Evolutionary conservation across 495 filamentous ascomycete species (phyloP).

Genomic region (Xylaria venustula): DNA sequence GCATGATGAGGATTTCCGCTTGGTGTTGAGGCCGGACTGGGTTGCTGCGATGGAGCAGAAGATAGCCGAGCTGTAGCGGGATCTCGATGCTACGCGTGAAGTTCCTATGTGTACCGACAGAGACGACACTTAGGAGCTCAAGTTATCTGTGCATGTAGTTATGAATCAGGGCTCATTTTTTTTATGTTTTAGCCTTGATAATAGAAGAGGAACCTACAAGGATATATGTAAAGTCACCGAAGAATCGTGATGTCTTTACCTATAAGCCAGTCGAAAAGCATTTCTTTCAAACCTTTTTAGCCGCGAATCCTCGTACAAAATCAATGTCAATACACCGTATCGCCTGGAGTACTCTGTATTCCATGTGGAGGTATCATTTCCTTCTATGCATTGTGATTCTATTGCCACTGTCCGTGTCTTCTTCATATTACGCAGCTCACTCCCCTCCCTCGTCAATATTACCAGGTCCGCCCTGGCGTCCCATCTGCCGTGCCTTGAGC

Average conservation of each 20-base stretch:
- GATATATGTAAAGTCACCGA: no score
- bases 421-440: slow-evolving; percentile 31
- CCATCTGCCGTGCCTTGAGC: slow-evolving; percentile 97
- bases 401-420: no score
- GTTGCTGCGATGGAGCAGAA: slow-evolving; percentile 2
- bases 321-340: no score
- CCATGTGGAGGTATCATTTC: no score
- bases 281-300: no score
- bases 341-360: no score
- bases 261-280: no score
- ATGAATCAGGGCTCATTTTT: neutral
- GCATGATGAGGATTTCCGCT: slow-evolving; percentile 6
- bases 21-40: neutral
- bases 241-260: no score
- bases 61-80: neutral
- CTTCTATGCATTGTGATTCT: no score
- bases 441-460: slow-evolving; percentile 29
- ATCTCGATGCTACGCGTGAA: slow-evolving; percentile 2
- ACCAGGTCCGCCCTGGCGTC: slow-evolving; percentile 48
- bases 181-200: no score
- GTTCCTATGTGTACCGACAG: neutral
- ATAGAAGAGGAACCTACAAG: no score
- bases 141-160: neutral
- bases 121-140: neutral
- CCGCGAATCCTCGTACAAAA: no score